Conservation (phyloP, 1,284 basidiomycete species). For the Athelia sp. region DNA sequence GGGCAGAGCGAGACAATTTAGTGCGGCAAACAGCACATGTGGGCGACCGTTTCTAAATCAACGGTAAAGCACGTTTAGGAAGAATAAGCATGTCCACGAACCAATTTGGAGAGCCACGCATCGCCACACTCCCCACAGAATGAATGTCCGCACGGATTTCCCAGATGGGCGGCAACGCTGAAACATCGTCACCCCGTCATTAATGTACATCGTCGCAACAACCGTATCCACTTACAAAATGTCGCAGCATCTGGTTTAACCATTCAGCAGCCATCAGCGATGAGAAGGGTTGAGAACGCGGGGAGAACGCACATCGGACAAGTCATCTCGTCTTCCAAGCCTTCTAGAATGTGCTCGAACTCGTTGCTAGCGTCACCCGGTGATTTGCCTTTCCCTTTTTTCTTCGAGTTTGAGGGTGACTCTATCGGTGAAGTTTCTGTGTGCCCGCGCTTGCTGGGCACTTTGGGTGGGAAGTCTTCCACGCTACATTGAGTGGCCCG, state of each 20-base stretch:
- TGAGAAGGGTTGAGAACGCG: conserved; percentile 4
- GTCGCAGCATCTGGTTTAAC: conserved; percentile 43
- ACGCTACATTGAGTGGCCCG: neutral
- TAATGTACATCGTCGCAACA: neutral
- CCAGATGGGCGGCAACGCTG: conserved; percentile 46
- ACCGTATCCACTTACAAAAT: conserved; percentile 38
- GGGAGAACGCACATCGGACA: conserved; percentile 47
- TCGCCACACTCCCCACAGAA: conserved; percentile 50
- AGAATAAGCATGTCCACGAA: conserved; percentile 17
- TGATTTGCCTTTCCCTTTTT: conserved; percentile 18
- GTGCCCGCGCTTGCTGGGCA: neutral
- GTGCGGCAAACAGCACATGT: conserved; percentile 47
- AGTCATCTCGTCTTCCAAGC: conserved; percentile 45
- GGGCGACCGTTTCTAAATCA: conserved; percentile 29
- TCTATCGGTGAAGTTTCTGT: neutral
- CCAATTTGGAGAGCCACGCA: conserved; percentile 42
- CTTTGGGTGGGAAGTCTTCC: neutral
- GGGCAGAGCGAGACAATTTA: conserved; percentile 23
- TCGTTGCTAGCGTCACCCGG: neutral
- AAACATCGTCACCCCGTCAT: conserved; percentile 1
- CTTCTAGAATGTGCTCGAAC: conserved; percentile 20
- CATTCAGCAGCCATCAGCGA: too few relatives aligned
- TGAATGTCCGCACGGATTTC: conserved; percentile 55
- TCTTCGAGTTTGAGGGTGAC: conserved; percentile 5
- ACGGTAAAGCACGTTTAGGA: conserved; percentile 4